Percentiles rank a stretch among this genome's conserved stretches.
These are phyloP conservation scores for Lepidium sativum DNA, from an alignment of 345 rosid genomes.

Conservation along the genomic window DNA sequence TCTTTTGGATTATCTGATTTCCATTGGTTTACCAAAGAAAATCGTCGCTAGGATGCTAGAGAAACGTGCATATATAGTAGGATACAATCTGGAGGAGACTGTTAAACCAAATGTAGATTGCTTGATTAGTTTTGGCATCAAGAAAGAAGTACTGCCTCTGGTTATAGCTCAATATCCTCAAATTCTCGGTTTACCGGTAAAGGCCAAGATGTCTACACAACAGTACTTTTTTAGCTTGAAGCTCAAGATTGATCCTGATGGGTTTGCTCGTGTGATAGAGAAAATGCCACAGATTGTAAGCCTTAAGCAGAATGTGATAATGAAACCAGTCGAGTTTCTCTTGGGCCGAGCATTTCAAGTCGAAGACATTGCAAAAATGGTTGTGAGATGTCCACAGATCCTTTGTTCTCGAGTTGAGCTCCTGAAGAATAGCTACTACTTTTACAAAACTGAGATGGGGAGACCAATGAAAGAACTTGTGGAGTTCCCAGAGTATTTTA, in stretches of 20 bases:
- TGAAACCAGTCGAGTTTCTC: conserved; percentile 77
- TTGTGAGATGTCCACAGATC: conserved; percentile 77
- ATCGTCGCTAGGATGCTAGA: conserved; percentile 83
- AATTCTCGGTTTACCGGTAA: conserved; percentile 70
- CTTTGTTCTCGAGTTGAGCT: conserved; percentile 52
- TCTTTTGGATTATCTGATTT: conserved; percentile 60
- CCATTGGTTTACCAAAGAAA: conserved; percentile 68
- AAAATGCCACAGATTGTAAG: conserved; percentile 90
- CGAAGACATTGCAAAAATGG: conserved; percentile 62
- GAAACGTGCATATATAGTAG: conserved; percentile 75
- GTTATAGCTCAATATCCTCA: conserved; percentile 78
- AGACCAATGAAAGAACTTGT: conserved; percentile 74
- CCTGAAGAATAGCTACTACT: conserved; percentile 81
- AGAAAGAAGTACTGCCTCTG: conserved; percentile 47
- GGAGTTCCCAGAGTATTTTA: conserved; percentile 82
- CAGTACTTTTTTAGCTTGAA: conserved; percentile 79
- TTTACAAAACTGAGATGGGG: conserved; percentile 78
- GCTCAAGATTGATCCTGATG: conserved; percentile 78
- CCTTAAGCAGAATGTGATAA: conserved; percentile 68
- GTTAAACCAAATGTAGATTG: conserved; percentile 81
- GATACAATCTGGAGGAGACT: conserved; percentile 79
- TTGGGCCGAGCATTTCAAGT: conserved; percentile 52
- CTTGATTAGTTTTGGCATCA: conserved; percentile 70
- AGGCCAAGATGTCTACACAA: conserved; percentile 81
- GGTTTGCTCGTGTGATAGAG: conserved; percentile 65